phyloP scores from a whole-genome alignment of 768 basidiomycete genomes.

The Phanerodontia chrysosporium region DNA sequence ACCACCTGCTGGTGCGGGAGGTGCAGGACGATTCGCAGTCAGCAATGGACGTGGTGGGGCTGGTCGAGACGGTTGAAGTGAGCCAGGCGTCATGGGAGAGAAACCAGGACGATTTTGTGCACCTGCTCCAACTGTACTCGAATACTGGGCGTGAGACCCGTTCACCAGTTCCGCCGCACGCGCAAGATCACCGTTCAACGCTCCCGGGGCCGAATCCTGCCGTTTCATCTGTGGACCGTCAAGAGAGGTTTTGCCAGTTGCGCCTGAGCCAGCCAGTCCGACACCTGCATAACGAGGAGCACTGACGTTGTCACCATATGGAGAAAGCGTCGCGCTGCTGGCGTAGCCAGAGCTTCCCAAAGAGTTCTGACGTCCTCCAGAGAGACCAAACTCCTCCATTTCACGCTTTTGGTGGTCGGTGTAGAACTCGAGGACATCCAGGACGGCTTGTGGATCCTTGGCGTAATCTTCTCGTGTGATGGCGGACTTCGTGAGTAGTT shows the following conservation, averaged over 20 bases:
- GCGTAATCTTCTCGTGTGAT: constrained; percentile 98
- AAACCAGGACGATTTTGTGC: constrained; percentile 9
- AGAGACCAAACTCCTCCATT: constrained; percentile 52
- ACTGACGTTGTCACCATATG: constrained; percentile 33
- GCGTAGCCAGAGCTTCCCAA: constrained; percentile 22
- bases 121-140: constrained; percentile 35
- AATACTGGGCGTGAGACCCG: constrained; percentile 42
- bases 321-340: constrained; percentile 23
- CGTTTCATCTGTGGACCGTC: constrained; percentile 37
- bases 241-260: constrained; percentile 39
- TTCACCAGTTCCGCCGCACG: constrained; percentile 63
- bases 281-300: constrained; percentile 89
- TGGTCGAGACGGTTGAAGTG: constrained; percentile 54
- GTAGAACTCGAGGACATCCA: constrained; percentile 98
- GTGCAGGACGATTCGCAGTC: constrained; percentile 50
- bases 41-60: constrained; percentile 68
- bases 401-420: constrained; percentile 98
- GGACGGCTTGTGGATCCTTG: constrained; percentile 93
- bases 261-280: constrained; percentile 70
- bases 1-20: constrained; percentile 37
- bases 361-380: constrained; percentile 7
- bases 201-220: constrained; percentile 42
- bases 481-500: constrained; percentile 93
- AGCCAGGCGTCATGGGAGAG: constrained; percentile 26
- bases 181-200: constrained; percentile 33